Base-by-base conservation (phyloP, 2,329 filamentous ascomycete genomes). In the Trematosphaeria pertusa region DNA sequence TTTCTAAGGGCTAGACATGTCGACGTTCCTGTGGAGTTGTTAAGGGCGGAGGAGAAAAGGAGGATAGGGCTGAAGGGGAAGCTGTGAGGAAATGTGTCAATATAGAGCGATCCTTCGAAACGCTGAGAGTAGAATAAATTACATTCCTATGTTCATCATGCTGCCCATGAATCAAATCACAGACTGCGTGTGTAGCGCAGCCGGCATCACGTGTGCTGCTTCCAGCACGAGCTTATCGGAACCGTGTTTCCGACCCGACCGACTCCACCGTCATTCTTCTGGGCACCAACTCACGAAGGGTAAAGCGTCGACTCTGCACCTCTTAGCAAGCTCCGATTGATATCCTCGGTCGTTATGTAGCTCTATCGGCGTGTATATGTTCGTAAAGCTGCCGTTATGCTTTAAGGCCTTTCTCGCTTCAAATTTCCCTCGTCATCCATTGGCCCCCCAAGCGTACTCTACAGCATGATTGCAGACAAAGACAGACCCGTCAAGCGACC, bases 401-500 rank as follows among this genome's bases (percentile, higher is more conserved):
- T n/a, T n/a, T n/a, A n/a, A n/a, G n/a, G n/a, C n/a, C n/a, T n/a
- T n/a, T n/a, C n/a, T n/a, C n/a, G n/a, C n/a, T n/a, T n/a, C n/a
- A n/a, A n/a, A n/a, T n/a, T n/a, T n/a, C n/a, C n/a, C n/a, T n/a
- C n/a, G n/a, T n/a, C n/a, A n/a, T n/a, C n/a, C n/a, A n/a, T n/a
- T n/a, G n/a, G n/a, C n/a, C n/a, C n/a, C n/a, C n/a, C n/a, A n/a
- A n/a, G n/a, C n/a, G n/a, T n/a, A n/a, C n/a, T n/a, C 33, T 9
- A 8, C 30, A 38, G 30, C 24, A 55, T 57, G 51, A 37, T 26
- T 3, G 44, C 44, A 7, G 28, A 39, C 21, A 48, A 32, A 17
- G 64, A 71, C 34, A 63, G 46, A 24, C 70, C 71, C 4, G 60
- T 68, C 12, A 73, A 71, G 50, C 71, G 70, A 31, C 64, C 69